Evolutionary conservation across 2,329 filamentous ascomycete species (phyloP).

Genomic region (Cytospora piceicola): DNA sequence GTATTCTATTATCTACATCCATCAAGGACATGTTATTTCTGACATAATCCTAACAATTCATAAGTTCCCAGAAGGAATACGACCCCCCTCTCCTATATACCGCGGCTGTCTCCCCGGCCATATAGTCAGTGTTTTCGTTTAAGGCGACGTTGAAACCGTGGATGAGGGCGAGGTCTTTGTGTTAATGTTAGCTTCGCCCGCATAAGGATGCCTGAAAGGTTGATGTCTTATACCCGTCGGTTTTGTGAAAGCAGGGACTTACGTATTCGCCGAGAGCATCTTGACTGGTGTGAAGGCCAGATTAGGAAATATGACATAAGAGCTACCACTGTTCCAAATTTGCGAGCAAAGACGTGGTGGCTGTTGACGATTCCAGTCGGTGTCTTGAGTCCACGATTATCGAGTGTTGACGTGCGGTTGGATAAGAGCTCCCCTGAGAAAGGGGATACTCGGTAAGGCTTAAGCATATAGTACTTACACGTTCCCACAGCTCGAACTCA

Average conservation of each 20-base stretch:
- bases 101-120: neutral
- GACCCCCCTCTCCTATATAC: slow-evolving; percentile 1
- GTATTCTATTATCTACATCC: slow-evolving; percentile 1
- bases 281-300: neutral
- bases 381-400: neutral
- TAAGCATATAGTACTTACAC: too few relatives aligned
- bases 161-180: neutral
- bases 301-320: neutral
- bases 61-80: slow-evolving; percentile 4
- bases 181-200: neutral
- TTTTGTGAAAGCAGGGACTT: slow-evolving; percentile 5
- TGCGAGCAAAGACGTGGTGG: neutral
- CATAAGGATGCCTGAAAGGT: neutral
- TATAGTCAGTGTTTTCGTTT: slow-evolving; percentile 5
- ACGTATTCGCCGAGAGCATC: slow-evolving; percentile 3
- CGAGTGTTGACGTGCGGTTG: too few relatives aligned
- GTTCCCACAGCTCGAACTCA: too few relatives aligned
- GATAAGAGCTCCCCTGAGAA: too few relatives aligned
- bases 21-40: slow-evolving; percentile 3
- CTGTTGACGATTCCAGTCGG: neutral
- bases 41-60: slow-evolving; percentile 2
- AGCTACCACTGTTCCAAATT: neutral
- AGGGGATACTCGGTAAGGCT: too few relatives aligned
- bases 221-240: slow-evolving; percentile 5
- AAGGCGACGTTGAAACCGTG: slow-evolving; percentile 5